A percentile compares a stretch with the other conserved stretches of the same genome.
phyloP scores from a whole-genome alignment of 768 basidiomycete genomes.

The Auricularia sp. region DNA sequence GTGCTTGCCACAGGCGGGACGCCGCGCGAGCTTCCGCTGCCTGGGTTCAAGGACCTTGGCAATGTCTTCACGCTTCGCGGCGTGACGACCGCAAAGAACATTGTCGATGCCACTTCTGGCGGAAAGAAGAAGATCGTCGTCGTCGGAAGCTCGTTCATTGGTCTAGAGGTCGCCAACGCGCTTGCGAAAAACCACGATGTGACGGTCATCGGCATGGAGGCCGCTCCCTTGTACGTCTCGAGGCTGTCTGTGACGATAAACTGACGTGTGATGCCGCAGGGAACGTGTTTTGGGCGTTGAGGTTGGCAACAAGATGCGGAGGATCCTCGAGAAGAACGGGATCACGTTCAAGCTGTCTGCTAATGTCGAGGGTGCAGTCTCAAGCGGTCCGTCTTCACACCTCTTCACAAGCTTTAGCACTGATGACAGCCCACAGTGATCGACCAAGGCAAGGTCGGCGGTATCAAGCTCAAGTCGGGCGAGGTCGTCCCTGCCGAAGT shows the following conservation, averaged over 20 bases:
- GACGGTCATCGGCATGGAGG: conserved; percentile 75
- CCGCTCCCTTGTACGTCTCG: conserved; percentile 46
- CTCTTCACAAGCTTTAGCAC: neutral
- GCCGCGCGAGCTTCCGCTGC: conserved; percentile 66
- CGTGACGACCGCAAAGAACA: conserved; percentile 59
- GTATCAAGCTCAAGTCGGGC: conserved; percentile 54
- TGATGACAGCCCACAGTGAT: neutral
- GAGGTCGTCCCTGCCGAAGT: conserved; percentile 60
- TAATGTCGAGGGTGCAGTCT: neutral
- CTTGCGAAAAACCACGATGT: conserved; percentile 64
- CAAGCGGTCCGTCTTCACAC: neutral
- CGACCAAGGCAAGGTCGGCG: conserved; percentile 33
- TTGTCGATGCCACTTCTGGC: conserved; percentile 34
- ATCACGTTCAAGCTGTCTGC: neutral
- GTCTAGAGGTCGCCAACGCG: conserved; percentile 84
- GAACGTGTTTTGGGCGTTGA: conserved; percentile 71
- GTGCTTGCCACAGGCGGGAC: conserved; percentile 70
- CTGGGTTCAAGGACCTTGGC: conserved; percentile 52
- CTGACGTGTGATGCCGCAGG: neutral
- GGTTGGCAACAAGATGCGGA: conserved; percentile 39
- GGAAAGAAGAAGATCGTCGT: conserved; percentile 75
- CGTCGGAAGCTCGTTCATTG: conserved; percentile 85
- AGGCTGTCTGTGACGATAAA: neutral
- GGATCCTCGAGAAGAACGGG: neutral
- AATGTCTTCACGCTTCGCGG: conserved; percentile 71